Percentiles rank a stretch among this genome's conserved stretches.
Evolutionary conservation across 2,329 filamentous ascomycete species (phyloP).

Genomic region (Paecilomyces dactylethromorphus): DNA sequence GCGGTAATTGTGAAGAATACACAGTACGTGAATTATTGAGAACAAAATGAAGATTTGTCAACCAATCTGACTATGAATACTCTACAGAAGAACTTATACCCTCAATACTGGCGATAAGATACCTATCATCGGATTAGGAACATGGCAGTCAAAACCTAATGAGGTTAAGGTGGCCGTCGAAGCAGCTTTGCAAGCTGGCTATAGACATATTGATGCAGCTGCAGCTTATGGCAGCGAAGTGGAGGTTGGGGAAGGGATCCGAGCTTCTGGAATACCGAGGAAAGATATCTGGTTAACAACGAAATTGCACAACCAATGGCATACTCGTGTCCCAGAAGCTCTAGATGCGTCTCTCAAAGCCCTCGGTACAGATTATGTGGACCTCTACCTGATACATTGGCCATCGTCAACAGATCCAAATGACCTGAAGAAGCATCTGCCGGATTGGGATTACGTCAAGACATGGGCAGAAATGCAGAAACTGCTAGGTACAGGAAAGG

Average conservation of each 20-base stretch:
- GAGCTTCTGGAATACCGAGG: constrained; percentile 25
- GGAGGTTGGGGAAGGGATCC: constrained; percentile 24
- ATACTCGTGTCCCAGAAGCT: constrained; percentile 21
- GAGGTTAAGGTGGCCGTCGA: not conserved
- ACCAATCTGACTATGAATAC: no score
- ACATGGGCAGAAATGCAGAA: no score
- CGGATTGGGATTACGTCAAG: no score
- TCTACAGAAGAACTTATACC: no score
- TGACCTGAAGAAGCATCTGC: no score
- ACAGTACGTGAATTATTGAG: no score
- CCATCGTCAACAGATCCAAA: no score
- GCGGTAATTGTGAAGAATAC: no score
- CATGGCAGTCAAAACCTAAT: not conserved
- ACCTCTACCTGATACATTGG: constrained; percentile 13
- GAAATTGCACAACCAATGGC: constrained; percentile 25
- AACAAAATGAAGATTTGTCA: no score
- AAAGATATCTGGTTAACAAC: constrained; percentile 27
- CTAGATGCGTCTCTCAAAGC: constrained; percentile 21
- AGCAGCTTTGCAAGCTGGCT: no score
- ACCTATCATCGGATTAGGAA: not conserved
- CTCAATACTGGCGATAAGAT: constrained; percentile 33
- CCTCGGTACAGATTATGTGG: constrained; percentile 25
- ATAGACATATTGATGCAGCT: not conserved
- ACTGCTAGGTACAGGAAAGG: no score
- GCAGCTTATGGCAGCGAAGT: constrained; percentile 2